Evolutionary conservation across 495 filamentous ascomycete species (phyloP), one percentile per base, ranked within the genome.

Genomic region (Trypethelium eluteriae): DNA sequence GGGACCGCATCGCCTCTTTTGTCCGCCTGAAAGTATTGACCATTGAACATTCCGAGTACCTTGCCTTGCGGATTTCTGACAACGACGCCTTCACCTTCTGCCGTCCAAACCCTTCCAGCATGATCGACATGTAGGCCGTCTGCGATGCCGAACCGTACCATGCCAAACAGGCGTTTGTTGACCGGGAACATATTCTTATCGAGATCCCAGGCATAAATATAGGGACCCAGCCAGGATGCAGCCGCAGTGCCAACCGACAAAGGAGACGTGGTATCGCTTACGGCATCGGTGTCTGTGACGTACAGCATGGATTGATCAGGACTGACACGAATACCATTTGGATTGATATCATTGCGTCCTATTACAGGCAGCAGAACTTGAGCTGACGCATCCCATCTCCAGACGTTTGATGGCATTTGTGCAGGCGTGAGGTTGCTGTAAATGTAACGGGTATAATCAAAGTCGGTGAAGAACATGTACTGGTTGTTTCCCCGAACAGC

Each of bases 101-200:
- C 62, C 18, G 66, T 68, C 66, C 66, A 68, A 14, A 68, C 66
- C 25, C 59, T 35, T 16, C 66, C 66, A n/a, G 47, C 39, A 64
- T 68, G 62, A 46, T 68, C 66, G 39, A 64, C 44, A 38, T 68
- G 62, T 4, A 64, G 34, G 6, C 66, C 66, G 64, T 68, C 66
- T 9, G 62, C 38, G 59, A 68, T 64, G 3, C 62, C 66, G 12
- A n/a, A 39, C 34, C 66, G 34, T 16, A 56, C 62, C 39, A 50
- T 32, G 9, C 16, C 66, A 56, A 68, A 68, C 46, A 67, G 35
- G 18, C 62, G 62, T 39, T 62, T 36, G 46, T 64, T 68, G 38
- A 64, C 62, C 9, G 62, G 66, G n/a, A 68, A 25, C 35, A 50
- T 41, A 16, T 56, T 18, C 36, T 68, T 62, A 41, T 68, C 41